Conservation (phyloP, 73 alveolate species). For the Paramecium pentaurelia region DNA sequence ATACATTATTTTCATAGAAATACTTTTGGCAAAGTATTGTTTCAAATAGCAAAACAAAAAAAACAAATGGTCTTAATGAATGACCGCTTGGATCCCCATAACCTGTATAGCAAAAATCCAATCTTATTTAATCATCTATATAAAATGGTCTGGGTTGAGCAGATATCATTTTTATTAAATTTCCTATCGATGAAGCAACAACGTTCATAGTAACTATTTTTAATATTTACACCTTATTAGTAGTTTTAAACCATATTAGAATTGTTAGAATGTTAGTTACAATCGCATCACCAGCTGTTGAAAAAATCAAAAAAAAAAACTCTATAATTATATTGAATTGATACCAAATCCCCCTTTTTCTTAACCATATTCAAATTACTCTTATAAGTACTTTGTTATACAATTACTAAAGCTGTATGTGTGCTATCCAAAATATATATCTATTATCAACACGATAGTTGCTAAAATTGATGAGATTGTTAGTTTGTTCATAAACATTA, state of each 20-base stretch:
- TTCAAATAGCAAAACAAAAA: background rate
- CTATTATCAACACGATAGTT: background rate
- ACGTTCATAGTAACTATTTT: background rate
- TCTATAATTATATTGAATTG: background rate
- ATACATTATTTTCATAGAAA: background rate
- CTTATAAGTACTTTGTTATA: background rate
- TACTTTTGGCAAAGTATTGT: background rate
- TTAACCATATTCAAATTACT: background rate
- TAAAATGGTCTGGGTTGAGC: slow-evolving; percentile 13
- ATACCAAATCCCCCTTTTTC: background rate
- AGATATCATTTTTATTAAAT: background rate
- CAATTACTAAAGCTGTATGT: background rate
- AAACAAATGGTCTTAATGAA: background rate
- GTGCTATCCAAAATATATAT: background rate
- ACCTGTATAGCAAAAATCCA: background rate
- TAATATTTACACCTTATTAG: background rate
- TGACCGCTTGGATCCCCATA: slow-evolving; percentile 40
- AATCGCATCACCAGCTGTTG: background rate
- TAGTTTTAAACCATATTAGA: background rate
- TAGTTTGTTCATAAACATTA: background rate
- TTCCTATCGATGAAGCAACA: background rate
- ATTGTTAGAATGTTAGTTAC: background rate
- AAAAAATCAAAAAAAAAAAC: background rate
- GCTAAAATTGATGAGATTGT: background rate
- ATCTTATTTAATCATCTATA: background rate